Conservation (phyloP, 1,284 basidiomycete genomes). For the Rugosomyces carneus region DNA sequence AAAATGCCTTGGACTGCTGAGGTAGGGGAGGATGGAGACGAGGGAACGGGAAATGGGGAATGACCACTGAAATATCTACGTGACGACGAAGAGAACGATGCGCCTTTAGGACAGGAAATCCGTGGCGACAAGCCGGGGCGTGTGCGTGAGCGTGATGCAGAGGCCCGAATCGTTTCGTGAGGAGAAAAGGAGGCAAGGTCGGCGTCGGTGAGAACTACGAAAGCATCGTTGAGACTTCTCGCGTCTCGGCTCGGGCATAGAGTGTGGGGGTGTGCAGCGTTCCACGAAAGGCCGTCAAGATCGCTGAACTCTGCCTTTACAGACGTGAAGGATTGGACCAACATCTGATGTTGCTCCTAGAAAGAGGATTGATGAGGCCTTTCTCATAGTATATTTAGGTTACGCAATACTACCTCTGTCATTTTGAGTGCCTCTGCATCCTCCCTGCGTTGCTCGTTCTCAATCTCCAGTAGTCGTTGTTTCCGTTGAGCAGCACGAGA, state of each 20-base stretch:
- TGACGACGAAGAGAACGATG: not conserved
- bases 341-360: slow-evolving; percentile 22
- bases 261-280: not conserved
- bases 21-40: slow-evolving; percentile 3
- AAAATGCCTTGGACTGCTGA: slow-evolving; percentile 10
- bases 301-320: slow-evolving; percentile 26
- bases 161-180: slow-evolving; percentile 35
- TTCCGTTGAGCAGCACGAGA: slow-evolving; percentile 25
- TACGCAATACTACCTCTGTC: slow-evolving; percentile 34
- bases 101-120: not conserved
- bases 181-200: slow-evolving; percentile 26
- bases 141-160: slow-evolving; percentile 13
- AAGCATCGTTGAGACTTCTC: slow-evolving; percentile 17
- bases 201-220: slow-evolving; percentile 26
- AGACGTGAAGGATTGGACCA: slow-evolving; percentile 22
- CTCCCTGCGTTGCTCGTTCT: slow-evolving; percentile 37
- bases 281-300: slow-evolving; percentile 23
- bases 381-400: no score
- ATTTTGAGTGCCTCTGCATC: slow-evolving; percentile 43
- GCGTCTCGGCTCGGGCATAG: not conserved
- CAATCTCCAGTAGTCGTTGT: slow-evolving; percentile 34
- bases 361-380: no score
- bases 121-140: slow-evolving; percentile 11
- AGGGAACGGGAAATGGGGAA: not conserved
- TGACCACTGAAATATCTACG: not conserved